Evolutionary conservation across 495 filamentous ascomycete species (phyloP).

Genomic region (Aspergillus nidulans): DNA sequence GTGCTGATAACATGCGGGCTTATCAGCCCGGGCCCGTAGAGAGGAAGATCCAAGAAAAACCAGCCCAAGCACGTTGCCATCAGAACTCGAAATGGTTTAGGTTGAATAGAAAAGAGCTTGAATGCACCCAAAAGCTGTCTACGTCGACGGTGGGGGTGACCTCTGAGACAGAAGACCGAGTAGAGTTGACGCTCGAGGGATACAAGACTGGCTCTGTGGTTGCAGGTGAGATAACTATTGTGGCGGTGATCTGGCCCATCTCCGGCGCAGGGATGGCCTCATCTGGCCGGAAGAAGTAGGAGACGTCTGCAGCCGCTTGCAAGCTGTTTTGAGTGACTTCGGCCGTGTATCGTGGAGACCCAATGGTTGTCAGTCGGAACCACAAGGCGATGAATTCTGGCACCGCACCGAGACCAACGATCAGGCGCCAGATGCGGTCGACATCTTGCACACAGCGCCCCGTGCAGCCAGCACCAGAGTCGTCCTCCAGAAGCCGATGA

Average conservation of each 20-base stretch:
- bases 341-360: slow-evolving; percentile 48
- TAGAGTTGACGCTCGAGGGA: background rate
- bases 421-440: slow-evolving; percentile 44
- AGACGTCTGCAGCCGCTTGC: slow-evolving; percentile 20
- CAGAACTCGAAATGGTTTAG: background rate
- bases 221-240: background rate
- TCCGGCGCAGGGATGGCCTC: background rate
- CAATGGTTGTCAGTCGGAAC: slow-evolving; percentile 50
- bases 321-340: slow-evolving; percentile 36
- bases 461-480: background rate
- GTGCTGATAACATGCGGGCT: slow-evolving; percentile 9
- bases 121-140: slow-evolving; percentile 1
- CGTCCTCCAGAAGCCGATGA: background rate
- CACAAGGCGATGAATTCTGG: slow-evolving; percentile 51
- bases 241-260: background rate
- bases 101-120: background rate
- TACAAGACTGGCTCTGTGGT: background rate
- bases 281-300: slow-evolving; percentile 6
- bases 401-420: slow-evolving; percentile 48
- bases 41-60: slow-evolving; percentile 12
- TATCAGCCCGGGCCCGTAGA: slow-evolving; percentile 11
- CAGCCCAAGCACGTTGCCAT: slow-evolving; percentile 11
- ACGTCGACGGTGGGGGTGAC: background rate
- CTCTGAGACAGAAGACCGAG: background rate
- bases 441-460: slow-evolving; percentile 5